Conservation (phyloP, 2,329 filamentous ascomycete genomes). For the Colletotrichum tanaceti region DNA sequence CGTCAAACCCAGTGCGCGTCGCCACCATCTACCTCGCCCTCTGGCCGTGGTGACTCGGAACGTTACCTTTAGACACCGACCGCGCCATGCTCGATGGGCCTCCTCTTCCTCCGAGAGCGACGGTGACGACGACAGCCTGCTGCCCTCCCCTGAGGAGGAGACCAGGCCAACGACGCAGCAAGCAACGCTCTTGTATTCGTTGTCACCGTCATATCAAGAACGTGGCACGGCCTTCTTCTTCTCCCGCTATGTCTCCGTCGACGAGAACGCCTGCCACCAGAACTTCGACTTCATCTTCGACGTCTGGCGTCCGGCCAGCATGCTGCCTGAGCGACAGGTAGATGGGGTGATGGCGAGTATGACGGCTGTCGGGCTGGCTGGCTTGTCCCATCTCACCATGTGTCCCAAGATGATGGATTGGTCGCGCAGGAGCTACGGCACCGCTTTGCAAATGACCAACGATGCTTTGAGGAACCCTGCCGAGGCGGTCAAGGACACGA, state of each 20-base stretch:
- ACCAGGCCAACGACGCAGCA: conserved; percentile 48
- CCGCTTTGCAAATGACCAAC: conserved; percentile 63
- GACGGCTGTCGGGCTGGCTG: conserved; percentile 65
- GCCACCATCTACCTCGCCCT: conserved; percentile 9
- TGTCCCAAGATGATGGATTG: conserved; percentile 57
- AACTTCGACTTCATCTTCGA: conserved; percentile 66
- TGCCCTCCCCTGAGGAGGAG: conserved; percentile 50
- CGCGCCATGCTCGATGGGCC: conserved; percentile 13
- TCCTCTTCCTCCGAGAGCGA: conserved; percentile 41
- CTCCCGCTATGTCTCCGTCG: conserved; percentile 61
- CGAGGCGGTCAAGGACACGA: conserved; percentile 60
- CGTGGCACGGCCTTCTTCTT: conserved; percentile 63
- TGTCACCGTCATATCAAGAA: conserved; percentile 54
- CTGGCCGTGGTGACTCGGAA: conserved; percentile 42
- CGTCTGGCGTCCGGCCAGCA: conserved; percentile 60
- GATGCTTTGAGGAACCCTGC: conserved; percentile 58
- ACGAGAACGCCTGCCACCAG: conserved; percentile 59
- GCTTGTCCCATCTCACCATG: conserved; percentile 59
- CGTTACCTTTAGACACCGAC: conserved; percentile 4
- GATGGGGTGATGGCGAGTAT: conserved; percentile 65
- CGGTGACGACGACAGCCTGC: conserved; percentile 26
- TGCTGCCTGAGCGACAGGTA: conserved; percentile 47
- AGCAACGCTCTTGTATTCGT: conserved; percentile 48
- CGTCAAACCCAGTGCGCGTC: conserved; percentile 1
- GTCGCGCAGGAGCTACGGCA: conserved; percentile 63